Evolutionary conservation across 2,329 filamentous ascomycete species (phyloP).

Genomic region (Truncatella angustata): DNA sequence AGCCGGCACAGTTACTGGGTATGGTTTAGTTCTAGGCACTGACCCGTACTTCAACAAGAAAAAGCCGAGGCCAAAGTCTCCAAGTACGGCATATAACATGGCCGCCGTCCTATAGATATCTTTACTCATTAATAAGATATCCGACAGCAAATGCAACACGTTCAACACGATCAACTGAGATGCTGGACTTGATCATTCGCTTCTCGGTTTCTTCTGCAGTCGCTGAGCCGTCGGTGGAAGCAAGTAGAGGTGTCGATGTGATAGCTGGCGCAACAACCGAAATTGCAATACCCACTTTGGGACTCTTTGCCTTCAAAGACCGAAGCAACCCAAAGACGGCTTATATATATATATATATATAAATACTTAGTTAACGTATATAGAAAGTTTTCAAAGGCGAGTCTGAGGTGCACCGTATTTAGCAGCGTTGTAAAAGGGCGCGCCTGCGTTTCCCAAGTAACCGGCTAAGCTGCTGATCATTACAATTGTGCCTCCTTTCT

Average conservation of each 20-base stretch:
- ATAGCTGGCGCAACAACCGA: constrained; percentile 5
- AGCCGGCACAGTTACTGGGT: no score
- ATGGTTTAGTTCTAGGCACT: no score
- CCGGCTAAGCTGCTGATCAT: constrained; percentile 6
- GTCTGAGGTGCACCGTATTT: not conserved
- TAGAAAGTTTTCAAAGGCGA: no score
- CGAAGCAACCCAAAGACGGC: constrained; percentile 1
- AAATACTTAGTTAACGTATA: no score
- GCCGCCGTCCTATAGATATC: not conserved
- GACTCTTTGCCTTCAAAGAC: not conserved
- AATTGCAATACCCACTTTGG: constrained; percentile 5
- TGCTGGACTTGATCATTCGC: not conserved
- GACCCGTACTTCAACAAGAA: no score
- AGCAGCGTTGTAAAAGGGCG: constrained; percentile 1
- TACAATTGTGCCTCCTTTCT: constrained; percentile 49
- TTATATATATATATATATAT: not conserved
- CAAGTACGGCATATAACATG: not conserved
- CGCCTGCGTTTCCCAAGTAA: constrained; percentile 1
- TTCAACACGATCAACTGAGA: not conserved
- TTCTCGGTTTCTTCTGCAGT: not conserved
- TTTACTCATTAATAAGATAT: not conserved
- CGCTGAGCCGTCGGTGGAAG: not conserved
- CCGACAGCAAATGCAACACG: not conserved
- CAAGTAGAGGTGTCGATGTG: constrained; percentile 1
- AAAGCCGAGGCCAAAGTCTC: no score